Base-by-base conservation (phyloP, 306 rosid genomes). In the Cicer yamashitae region DNA sequence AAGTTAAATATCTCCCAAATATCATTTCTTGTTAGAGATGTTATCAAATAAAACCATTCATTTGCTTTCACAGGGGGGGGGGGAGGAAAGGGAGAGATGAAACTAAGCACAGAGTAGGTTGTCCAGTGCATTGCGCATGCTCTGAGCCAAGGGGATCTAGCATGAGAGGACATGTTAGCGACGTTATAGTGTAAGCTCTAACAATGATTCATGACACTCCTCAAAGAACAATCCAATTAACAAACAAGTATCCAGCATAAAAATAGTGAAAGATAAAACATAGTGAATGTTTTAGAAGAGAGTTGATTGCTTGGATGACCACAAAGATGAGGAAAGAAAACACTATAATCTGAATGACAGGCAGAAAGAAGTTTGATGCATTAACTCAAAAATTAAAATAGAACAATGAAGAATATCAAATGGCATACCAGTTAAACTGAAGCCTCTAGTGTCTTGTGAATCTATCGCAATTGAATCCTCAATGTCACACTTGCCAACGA, bases 401-500 rank as follows among this genome's bases (percentile, higher is more conserved):
- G 51, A 61, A 54, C 30, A 48, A 10, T 10, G 51, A 66, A 48
- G 45, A 76, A 51, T 22, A 72, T 47, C 14, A 83, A 77, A 61
- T 44, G 76, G 67, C 73, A 73, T 87, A 89, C 91, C 88, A 7
- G 85, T 79, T 71, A 89, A 81, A 77, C 84, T 81, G 74, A 84
- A 85, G 30, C 77, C 72, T 48, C 86, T 86, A 14, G 87, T 84
- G 74, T 91, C 91, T 68, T 64, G 77, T 20, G 87, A 25, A 77
- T 91, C 91, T 30, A 87, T 47, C 40, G 93, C 93, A 72, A 76
- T 64, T 25, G 93, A 85, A 70, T 41, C 78, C 83, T 70, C 87
- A 20, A 91, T 67, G 65, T 91, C 96, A 74, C 91, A 85, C 85
- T 91, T 91, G 89, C 96, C 91, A 44, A 87, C 88, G 67, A 91